Base-by-base conservation (phyloP, 805 yeast genomes). In the Danielia reshetovae region DNA sequence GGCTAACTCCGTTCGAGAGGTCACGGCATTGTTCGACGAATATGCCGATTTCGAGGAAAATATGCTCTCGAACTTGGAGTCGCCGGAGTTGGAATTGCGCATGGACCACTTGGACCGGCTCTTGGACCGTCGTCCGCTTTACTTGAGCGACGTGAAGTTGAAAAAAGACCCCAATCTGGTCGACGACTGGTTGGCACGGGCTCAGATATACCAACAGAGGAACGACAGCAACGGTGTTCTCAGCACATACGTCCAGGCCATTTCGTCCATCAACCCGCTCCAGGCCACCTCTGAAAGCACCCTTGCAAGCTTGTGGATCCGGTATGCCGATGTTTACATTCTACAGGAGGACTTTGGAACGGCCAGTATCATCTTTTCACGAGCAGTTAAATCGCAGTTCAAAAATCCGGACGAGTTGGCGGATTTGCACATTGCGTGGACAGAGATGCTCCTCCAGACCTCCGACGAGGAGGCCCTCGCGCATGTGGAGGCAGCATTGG, bases 391-490 rank as follows among this genome's bases (percentile, higher is more conserved):
- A 36, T 89, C 88, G 0, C 89, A 88, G 5, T 87, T 72, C 57
- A 70, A 63, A 17, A 59, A 69, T 11, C 59, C 77, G 0, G 74
- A 75, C 15, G 96, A 87, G 40, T 58, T 87, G 14, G 84, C 80
- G 2, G 72, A 71, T 3, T 55, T 89, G 5, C 85, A 87, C 74
- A 61, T 75, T n/a, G 72, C 70, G 12, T 89, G 96, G 96, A 68
- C 82, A 5, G 83, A 83, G 37, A 60, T 76, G 57, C 82, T 81
- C 39, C 48, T 84, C 19, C 60, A 71, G 16, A 57, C 62, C 12
- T 74, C 66, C 15, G 55, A 76, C 14, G 73, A 68, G 1, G 57
- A 55, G 13, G 62, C 76, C 0, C 31, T 68, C 4, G 37, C 46
- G 0, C 54, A 70, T 4, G 39, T 70, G 1, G 62, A 64, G 38